Evolutionary conservation across 2,329 filamentous ascomycete genomes (phyloP).

Genomic region (Arthroderma sp.): DNA sequence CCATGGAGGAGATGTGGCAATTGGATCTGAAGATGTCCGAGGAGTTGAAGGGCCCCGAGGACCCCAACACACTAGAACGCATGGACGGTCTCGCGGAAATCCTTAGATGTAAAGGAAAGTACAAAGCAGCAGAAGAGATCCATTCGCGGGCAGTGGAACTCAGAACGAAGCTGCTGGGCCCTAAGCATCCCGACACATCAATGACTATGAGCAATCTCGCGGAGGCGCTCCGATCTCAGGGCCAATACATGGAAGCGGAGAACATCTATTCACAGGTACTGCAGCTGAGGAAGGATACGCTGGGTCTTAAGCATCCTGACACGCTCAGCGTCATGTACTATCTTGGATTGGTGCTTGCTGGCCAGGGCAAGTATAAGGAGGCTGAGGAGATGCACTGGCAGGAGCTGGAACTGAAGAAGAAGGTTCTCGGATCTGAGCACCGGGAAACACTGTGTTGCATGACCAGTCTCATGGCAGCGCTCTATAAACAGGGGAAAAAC

Average conservation of each 20-base stretch:
- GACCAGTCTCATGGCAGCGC: slow-evolving; percentile 13
- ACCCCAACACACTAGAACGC: background rate
- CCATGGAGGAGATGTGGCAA: too few relatives aligned
- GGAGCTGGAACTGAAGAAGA: slow-evolving; percentile 6
- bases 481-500: slow-evolving; percentile 11
- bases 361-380: slow-evolving; percentile 13
- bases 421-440: slow-evolving; percentile 13
- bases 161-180: background rate
- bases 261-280: slow-evolving; percentile 2
- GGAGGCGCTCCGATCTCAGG: background rate
- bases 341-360: slow-evolving; percentile 12
- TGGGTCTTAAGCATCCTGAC: slow-evolving; percentile 14
- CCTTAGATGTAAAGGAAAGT: background rate
- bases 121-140: background rate
- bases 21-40: too few relatives aligned
- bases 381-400: slow-evolving; percentile 7
- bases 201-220: background rate
- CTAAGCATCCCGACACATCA: background rate
- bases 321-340: slow-evolving; percentile 15
- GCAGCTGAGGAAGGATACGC: slow-evolving; percentile 5
- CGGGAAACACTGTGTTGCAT: slow-evolving; percentile 14
- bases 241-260: slow-evolving; percentile 3
- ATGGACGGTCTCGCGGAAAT: background rate
- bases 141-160: background rate
- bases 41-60: background rate